phyloP scores from a whole-genome alignment of 345 rosid genomes.

The Psidium friedrichsthalianum region DNA sequence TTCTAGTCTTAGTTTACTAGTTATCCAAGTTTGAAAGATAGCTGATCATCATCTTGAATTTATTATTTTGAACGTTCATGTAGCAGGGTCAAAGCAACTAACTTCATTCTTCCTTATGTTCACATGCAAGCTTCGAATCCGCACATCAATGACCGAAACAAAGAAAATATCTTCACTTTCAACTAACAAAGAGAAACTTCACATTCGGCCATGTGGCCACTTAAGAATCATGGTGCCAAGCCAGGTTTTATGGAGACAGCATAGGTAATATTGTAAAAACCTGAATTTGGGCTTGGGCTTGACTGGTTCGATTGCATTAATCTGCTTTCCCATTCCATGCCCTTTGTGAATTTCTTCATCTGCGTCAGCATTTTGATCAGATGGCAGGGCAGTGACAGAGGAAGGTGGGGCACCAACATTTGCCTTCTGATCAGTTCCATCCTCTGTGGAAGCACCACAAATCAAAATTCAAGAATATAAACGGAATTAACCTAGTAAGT shows the following conservation, averaged over 20 bases:
- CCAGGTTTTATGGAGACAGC: neutral
- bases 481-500: neutral
- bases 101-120: neutral
- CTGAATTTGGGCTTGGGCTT: conserved; percentile 61
- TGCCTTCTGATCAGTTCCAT: neutral
- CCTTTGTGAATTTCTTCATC: neutral
- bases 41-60: neutral
- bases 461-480: neutral
- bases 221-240: neutral
- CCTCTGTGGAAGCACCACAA: neutral
- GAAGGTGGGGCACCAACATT: conserved; percentile 1
- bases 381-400: neutral
- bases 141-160: neutral
- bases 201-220: neutral
- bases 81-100: neutral
- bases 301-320: conserved; percentile 7
- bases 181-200: neutral
- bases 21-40: neutral
- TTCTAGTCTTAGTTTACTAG: neutral
- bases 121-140: neutral
- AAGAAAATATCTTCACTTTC: neutral
- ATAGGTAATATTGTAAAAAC: conserved; percentile 14
- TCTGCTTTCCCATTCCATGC: neutral
- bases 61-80: neutral
- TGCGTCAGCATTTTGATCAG: neutral